Conservation (phyloP, 371 early-diverging fungal genomes). For the Mucor velutinosus region DNA sequence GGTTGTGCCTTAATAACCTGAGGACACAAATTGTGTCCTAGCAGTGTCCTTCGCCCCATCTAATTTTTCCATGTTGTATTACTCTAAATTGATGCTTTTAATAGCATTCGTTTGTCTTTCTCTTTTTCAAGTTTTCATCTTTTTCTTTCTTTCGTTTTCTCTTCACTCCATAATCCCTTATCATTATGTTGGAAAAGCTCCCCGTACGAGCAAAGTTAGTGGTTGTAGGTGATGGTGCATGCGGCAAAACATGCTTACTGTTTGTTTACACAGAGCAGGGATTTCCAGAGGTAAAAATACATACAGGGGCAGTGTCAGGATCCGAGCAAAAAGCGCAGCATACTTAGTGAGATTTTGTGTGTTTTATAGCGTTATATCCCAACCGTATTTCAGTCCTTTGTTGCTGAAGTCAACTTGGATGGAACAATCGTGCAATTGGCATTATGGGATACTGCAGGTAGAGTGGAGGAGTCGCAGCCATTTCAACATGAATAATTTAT, state of each 20-base stretch:
- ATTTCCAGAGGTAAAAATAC: slow-evolving; percentile 43
- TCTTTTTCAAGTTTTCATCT: not conserved
- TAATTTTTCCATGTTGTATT: not conserved
- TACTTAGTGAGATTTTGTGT: not conserved
- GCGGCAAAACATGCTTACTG: slow-evolving; percentile 63
- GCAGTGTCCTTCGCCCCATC: too few relatives aligned
- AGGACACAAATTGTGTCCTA: too few relatives aligned
- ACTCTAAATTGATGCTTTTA: not conserved
- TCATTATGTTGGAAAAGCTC: not conserved
- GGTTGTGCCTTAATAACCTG: too few relatives aligned
- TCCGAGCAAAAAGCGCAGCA: not conserved
- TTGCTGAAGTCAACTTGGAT: slow-evolving; percentile 60
- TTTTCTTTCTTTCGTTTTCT: not conserved
- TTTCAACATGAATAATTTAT: slow-evolving; percentile 31
- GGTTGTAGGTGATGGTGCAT: slow-evolving; percentile 81
- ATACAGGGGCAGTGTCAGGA: not conserved
- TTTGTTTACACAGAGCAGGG: slow-evolving; percentile 39
- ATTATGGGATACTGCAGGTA: slow-evolving; percentile 78
- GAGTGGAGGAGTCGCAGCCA: not conserved
- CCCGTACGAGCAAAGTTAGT: slow-evolving; percentile 58
- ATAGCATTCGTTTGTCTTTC: not conserved
- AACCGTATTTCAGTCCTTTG: slow-evolving; percentile 73
- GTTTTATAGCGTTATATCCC: slow-evolving; percentile 50
- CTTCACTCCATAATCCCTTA: not conserved
- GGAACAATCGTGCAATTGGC: slow-evolving; percentile 60